Conservation (phyloP, 768 basidiomycete genomes). For the Hysterangium stoloniferum region DNA sequence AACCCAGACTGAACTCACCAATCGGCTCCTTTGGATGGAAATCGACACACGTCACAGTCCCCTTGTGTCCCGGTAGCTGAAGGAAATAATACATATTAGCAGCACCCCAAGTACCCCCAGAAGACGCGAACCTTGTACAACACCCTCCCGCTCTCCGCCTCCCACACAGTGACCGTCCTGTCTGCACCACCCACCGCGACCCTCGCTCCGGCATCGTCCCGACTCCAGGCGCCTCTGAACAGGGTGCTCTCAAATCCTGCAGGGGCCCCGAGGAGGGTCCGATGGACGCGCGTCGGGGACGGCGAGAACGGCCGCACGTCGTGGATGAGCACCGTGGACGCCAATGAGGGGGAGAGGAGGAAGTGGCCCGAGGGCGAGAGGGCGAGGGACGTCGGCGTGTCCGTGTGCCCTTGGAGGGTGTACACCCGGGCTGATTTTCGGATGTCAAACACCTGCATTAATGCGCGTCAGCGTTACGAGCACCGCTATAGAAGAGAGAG, state of each 20-base stretch:
- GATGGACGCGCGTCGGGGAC: constrained; percentile 72
- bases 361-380: constrained; percentile 85
- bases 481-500: neutral
- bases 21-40: constrained; percentile 96
- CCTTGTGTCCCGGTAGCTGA: constrained; percentile 92
- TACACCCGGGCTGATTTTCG: constrained; percentile 79
- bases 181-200: constrained; percentile 89
- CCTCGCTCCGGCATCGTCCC: constrained; percentile 70
- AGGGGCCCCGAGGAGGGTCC: constrained; percentile 73
- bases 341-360: constrained; percentile 86
- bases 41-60: constrained; percentile 91
- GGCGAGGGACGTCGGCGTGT: constrained; percentile 89
- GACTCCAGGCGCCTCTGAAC: constrained; percentile 82
- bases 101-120: neutral
- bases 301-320: constrained; percentile 93
- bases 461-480: constrained; percentile 13
- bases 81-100: neutral
- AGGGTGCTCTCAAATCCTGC: constrained; percentile 91
- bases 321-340: constrained; percentile 83
- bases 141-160: constrained; percentile 67
- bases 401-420: constrained; percentile 74
- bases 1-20: constrained; percentile 42
- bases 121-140: constrained; percentile 63
- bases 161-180: constrained; percentile 81
- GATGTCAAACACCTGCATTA: constrained; percentile 73